A percentile compares a stretch with the other conserved stretches of the same genome.
Evolutionary conservation across 805 yeast genomes (phyloP).

Genomic region (Ogataea chonburiensis): DNA sequence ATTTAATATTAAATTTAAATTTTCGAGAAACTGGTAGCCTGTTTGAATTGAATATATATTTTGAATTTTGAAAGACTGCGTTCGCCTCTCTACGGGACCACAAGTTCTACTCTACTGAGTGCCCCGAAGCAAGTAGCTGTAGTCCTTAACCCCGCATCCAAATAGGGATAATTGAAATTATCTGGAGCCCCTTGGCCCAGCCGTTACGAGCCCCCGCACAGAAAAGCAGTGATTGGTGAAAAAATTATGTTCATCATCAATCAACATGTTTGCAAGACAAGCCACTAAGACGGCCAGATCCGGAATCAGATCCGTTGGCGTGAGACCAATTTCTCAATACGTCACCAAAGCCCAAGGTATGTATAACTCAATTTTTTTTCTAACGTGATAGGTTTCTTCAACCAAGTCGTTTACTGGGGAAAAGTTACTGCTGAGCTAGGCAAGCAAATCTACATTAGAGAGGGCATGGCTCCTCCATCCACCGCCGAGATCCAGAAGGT

Average conservation of each 20-base stretch:
- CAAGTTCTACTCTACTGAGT: too few species aligned
- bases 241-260: constrained; percentile 6
- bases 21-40: too few species aligned
- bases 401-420: constrained; percentile 76
- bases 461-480: constrained; percentile 91
- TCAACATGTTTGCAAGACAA: constrained; percentile 36
- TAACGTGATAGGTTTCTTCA: constrained; percentile 34
- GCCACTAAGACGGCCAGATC: constrained; percentile 30
- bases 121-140: too few species aligned
- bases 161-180: not conserved
- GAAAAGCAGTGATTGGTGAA: constrained; percentile 22
- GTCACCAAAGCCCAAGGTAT: constrained; percentile 39
- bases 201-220: constrained; percentile 15
- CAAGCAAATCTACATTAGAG: constrained; percentile 83
- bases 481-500: constrained; percentile 72
- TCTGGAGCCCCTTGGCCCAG: not conserved
- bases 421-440: constrained; percentile 53
- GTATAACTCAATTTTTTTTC: constrained; percentile 14
- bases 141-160: too few species aligned
- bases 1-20: not conserved
- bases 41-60: too few species aligned
- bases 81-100: too few species aligned
- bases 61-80: too few species aligned
- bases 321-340: constrained; percentile 41
- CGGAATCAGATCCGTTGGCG: constrained; percentile 31